Conservation (phyloP, 257 asterid species). For the Solanum dulcamara region DNA sequence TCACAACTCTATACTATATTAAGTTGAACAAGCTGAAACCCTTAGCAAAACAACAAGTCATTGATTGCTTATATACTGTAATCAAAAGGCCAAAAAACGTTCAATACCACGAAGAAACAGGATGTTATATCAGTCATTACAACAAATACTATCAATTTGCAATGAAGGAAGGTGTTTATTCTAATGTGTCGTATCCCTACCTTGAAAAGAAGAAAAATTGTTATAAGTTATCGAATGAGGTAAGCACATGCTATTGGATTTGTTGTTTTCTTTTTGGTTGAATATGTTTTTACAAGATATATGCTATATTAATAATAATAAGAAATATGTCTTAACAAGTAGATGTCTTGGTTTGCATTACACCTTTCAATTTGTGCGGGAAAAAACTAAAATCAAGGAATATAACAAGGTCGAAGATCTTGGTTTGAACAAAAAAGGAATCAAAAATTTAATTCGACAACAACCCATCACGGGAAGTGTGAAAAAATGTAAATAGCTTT, state of each 20-base stretch:
- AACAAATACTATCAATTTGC: neutral
- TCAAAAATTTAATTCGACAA: neutral
- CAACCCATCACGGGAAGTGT: neutral
- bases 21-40: neutral
- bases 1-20: neutral
- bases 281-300: no score
- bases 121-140: neutral
- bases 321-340: no score
- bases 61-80: neutral
- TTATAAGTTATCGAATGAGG: neutral
- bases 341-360: neutral
- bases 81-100: neutral
- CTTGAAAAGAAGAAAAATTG: neutral
- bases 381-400: neutral
- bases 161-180: neutral
- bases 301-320: no score
- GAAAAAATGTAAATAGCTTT: neutral
- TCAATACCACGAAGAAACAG: neutral
- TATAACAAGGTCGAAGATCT: neutral
- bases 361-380: neutral
- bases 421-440: neutral
- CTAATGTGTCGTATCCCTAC: neutral
- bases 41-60: neutral
- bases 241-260: neutral
- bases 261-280: no score